Conservation (phyloP, 1,284 basidiomycete genomes). For the Pholiota adiposa region DNA sequence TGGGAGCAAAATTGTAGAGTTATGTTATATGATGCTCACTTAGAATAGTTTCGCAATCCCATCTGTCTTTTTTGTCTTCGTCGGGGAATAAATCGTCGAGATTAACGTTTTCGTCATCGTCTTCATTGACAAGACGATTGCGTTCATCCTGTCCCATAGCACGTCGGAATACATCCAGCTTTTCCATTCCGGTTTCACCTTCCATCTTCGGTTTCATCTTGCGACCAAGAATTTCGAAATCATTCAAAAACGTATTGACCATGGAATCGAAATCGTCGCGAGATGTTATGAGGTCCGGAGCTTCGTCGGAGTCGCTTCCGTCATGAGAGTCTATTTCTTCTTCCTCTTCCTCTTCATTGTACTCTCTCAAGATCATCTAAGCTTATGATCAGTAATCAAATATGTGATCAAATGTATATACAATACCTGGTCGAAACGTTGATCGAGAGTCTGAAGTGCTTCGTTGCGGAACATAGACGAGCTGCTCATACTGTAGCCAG, state of each 20-base stretch:
- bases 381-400: background rate
- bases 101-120: constrained; percentile 49
- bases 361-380: constrained; percentile 27
- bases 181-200: constrained; percentile 74
- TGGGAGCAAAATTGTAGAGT: background rate
- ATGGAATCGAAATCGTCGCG: constrained; percentile 90
- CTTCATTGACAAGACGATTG: constrained; percentile 39
- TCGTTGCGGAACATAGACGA: constrained; percentile 96
- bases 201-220: constrained; percentile 80
- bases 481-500: constrained; percentile 96
- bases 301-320: constrained; percentile 61
- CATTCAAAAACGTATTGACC: constrained; percentile 93
- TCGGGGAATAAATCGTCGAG: constrained; percentile 57
- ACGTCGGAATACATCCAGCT: constrained; percentile 78
- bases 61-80: constrained; percentile 76
- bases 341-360: constrained; percentile 49
- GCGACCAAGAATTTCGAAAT: constrained; percentile 92
- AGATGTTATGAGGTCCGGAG: constrained; percentile 77
- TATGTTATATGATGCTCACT: constrained; percentile 72
- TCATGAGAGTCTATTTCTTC: constrained; percentile 51
- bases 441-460: constrained; percentile 87
- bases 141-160: constrained; percentile 77
- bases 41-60: constrained; percentile 95
- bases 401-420: background rate
- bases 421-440: constrained; percentile 89